A percentile compares a stretch with the other conserved stretches of the same genome.
Conservation (phyloP, 108 stramenopile species). For the Discostella pseudostelligera region DNA sequence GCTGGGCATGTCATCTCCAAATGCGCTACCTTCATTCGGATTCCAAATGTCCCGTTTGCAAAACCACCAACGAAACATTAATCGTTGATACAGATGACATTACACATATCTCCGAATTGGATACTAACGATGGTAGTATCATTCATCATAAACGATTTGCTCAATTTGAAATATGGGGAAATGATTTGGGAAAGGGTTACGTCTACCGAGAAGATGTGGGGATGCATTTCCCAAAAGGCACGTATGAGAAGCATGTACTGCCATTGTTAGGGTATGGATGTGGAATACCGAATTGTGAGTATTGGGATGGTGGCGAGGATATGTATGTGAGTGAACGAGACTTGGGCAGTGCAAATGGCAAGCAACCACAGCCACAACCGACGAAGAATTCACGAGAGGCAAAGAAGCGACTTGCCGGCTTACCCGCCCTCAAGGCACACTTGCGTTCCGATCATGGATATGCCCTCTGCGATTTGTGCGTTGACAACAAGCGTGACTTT, state of each 20-base stretch:
- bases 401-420: conserved; percentile 32
- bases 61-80: conserved; percentile 60
- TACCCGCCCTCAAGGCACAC: conserved; percentile 66
- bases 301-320: conserved; percentile 34
- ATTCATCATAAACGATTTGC: conserved; percentile 34
- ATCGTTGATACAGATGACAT: conserved; percentile 68
- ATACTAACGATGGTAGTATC: not conserved
- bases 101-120: no score
- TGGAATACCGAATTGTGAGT: conserved; percentile 46
- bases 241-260: conserved; percentile 55
- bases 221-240: conserved; percentile 69
- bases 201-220: conserved; percentile 65
- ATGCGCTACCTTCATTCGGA: conserved; percentile 72
- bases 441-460: conserved; percentile 62
- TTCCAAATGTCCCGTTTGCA: conserved; percentile 80
- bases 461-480: conserved; percentile 77
- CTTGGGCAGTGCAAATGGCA: not conserved
- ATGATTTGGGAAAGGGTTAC: conserved; percentile 47
- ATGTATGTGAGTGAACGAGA: conserved; percentile 25
- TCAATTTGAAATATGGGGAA: conserved; percentile 74
- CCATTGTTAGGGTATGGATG: conserved; percentile 72
- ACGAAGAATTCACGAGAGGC: conserved; percentile 18
- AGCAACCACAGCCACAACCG: conserved; percentile 28
- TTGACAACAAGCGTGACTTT: conserved; percentile 81
- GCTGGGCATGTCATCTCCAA: conserved; percentile 72